Percentiles rank a stretch among this genome's conserved stretches.
Evolutionary conservation across 2,329 filamentous ascomycete species (phyloP).

Genomic region (Fusarium nanum): DNA sequence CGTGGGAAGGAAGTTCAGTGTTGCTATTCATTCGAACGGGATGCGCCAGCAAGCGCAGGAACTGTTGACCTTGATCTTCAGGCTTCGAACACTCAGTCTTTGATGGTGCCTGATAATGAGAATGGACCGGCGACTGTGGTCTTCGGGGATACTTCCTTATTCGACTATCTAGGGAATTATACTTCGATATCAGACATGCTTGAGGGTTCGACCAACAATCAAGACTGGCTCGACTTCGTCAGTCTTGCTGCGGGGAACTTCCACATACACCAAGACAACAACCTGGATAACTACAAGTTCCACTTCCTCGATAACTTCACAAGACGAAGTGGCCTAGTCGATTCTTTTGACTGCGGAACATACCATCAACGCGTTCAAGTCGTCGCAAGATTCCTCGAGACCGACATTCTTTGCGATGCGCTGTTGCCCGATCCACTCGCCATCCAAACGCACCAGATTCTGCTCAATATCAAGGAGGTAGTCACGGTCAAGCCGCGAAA

Average conservation of each 20-base stretch:
- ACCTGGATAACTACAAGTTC: neutral
- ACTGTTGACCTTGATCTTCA: rapidly evolving
- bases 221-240: conserved; percentile 8
- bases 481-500: neutral
- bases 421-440: neutral
- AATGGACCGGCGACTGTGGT: rapidly evolving
- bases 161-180: conserved; percentile 9
- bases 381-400: rapidly evolving
- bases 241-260: neutral
- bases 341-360: neutral
- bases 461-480: conserved; percentile 3
- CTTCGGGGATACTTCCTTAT: neutral
- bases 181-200: conserved; percentile 1
- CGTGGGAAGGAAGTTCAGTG: neutral
- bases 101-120: no score
- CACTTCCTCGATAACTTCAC: conserved; percentile 15
- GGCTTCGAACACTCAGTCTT: no score
- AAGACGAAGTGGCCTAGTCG: neutral
- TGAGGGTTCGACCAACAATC: rapidly evolving
- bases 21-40: neutral
- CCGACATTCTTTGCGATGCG: rapidly evolving
- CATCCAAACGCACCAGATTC: conserved; percentile 1
- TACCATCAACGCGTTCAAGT: neutral
- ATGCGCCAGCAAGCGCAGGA: rapidly evolving
- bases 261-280: neutral